Base-by-base conservation (phyloP, 352 stramenopile species). In the Elongisporangium prolatum region DNA sequence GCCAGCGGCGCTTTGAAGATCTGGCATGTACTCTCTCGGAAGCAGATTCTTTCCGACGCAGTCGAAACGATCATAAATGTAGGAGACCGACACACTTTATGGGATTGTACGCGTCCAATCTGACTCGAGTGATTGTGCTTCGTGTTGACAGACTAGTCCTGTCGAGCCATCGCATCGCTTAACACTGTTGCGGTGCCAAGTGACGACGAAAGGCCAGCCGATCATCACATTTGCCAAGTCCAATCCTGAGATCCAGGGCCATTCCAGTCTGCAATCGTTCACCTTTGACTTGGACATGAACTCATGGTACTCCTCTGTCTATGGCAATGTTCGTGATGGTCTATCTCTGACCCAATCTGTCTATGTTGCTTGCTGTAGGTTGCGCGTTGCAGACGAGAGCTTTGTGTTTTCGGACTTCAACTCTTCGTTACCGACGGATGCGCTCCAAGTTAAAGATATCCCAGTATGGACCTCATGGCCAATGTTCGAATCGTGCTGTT, bases 321-420 rank as follows among this genome's bases (percentile, higher is more conserved):
- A n/a, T n/a, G n/a, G n/a, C n/a, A n/a, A n/a, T n/a, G 3, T 38
- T 7, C 54, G 48, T 37, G 16, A 20, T 4, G 10, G 17, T n/a
- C 48, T 55, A 22, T 52, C 16, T 54, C 38, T 48, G 11, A 50
- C 21, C 21, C 22, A 21, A n/a, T 48, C 44, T 17, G 17, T 68
- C 16, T 59, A 21, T 9, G 54, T 57, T 47, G 13, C 21, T 56
- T 20, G 53, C 4, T 18, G 21, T 51, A 95, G 85, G 86, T 90
- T 95, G 82, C 82, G 86, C 49, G 80, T 93, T 10, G 83, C 82
- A 14, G 86, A 93, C 60, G 80, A 93, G 56, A 90, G 72, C 49
- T 95, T 95, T 57, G 76, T 88, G 21, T 95, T 84, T 58, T 95
- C 86, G 9, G 86, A 95, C 52, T 95, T 95, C 60, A 70, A 76